phyloP scores from a whole-genome alignment of 2,329 filamentous ascomycete species.

The Rutstroemia sp. region DNA sequence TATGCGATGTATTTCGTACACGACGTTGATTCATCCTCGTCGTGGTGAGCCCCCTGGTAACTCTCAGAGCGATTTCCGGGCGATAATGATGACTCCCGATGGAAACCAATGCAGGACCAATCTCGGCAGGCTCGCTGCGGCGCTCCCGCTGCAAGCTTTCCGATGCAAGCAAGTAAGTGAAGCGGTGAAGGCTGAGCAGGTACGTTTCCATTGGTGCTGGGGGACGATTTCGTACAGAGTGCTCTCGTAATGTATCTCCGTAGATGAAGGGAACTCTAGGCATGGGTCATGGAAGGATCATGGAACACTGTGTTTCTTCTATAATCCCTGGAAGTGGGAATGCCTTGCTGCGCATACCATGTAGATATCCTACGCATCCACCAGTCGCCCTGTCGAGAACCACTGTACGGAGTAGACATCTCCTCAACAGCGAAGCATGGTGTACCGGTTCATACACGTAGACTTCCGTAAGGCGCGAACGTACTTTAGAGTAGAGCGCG shows the following conservation, averaged over 20 bases:
- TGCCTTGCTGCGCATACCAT: not conserved
- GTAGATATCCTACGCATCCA: not conserved
- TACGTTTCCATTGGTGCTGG: not conserved
- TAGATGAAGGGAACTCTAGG: not conserved
- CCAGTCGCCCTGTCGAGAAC: not conserved
- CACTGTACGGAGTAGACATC: not conserved
- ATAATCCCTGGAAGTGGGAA: not conserved
- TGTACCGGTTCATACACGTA: too few species aligned
- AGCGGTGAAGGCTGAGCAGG: not conserved
- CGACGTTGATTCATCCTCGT: too few species aligned
- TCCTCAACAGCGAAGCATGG: not conserved
- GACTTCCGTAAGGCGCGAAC: too few species aligned
- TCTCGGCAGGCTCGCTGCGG: not conserved
- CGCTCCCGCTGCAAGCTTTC: conserved; percentile 6
- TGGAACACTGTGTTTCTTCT: not conserved
- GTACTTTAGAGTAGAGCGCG: too few species aligned
- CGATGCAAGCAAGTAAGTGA: not conserved
- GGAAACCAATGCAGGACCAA: not conserved
- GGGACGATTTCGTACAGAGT: too few species aligned
- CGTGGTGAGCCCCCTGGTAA: too few species aligned
- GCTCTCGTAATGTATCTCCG: not conserved
- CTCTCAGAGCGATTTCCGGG: too few species aligned
- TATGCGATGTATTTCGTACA: too few species aligned
- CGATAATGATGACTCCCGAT: not conserved
- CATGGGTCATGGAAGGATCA: conserved; percentile 2